Conservation (phyloP, 139 green algal genomes). For the Chlorella sp. region DNA sequence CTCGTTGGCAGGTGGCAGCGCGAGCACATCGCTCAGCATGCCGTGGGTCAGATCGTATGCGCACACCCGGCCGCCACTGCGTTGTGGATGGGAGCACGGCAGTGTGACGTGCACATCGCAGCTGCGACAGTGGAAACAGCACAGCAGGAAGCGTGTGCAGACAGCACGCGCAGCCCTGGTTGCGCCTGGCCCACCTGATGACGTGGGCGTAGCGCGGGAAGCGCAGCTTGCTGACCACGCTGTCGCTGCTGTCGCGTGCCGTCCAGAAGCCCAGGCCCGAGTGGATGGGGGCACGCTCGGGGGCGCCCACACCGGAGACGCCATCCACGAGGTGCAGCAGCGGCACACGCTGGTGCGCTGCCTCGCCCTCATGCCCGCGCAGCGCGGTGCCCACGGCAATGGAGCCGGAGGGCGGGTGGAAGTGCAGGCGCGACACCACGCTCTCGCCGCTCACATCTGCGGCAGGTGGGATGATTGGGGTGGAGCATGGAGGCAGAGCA, state of each 20-base stretch:
- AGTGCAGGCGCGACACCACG: conserved; percentile 18
- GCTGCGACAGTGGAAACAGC: too few species aligned
- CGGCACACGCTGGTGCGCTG: conserved; percentile 30
- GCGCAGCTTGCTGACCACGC: conserved; percentile 40
- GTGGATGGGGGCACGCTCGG: conserved; percentile 15
- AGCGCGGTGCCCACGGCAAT: conserved; percentile 17
- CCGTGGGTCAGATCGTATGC: conserved; percentile 52
- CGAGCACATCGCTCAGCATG: conserved; percentile 36
- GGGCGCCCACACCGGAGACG: background rate
- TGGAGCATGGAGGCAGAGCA: too few species aligned
- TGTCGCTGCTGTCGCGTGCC: conserved; percentile 20
- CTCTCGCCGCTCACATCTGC: conserved; percentile 39
- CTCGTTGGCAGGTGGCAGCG: conserved; percentile 23
- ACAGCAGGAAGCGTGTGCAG: too few species aligned
- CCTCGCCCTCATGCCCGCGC: conserved; percentile 1
- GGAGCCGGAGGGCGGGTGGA: conserved; percentile 18
- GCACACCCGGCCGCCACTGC: conserved; percentile 33
- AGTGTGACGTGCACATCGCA: too few species aligned
- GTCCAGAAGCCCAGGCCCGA: conserved; percentile 49
- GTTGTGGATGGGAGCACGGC: background rate
- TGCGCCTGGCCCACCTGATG: conserved; percentile 18
- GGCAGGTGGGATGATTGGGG: background rate
- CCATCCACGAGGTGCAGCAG: conserved; percentile 42
- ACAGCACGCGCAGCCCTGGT: background rate
- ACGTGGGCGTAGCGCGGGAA: conserved; percentile 45